phyloP scores from a whole-genome alignment of 2,329 filamentous ascomycete species.

The Cercospora sojina region DNA sequence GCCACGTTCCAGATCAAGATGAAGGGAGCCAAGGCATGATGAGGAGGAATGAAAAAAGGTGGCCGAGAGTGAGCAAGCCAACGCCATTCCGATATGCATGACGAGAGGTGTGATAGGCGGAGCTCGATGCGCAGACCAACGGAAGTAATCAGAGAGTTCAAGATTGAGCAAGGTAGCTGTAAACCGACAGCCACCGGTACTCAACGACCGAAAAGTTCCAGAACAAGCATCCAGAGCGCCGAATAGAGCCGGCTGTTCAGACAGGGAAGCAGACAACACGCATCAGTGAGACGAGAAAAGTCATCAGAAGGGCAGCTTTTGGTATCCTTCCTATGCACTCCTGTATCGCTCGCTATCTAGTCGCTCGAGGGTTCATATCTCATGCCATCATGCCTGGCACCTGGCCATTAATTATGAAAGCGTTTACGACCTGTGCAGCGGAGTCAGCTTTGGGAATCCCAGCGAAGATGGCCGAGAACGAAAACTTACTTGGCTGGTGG shows the following conservation, averaged over 20 bases:
- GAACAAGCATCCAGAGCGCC: neutral
- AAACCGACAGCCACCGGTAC: neutral
- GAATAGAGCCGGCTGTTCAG: neutral
- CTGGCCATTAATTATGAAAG: slow-evolving; percentile 1
- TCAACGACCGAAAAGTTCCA: neutral
- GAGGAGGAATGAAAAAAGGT: neutral
- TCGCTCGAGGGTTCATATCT: slow-evolving; percentile 10
- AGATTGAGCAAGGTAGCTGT: neutral
- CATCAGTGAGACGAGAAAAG: neutral
- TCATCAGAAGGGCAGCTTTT: slow-evolving; percentile 17
- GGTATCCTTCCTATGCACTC: slow-evolving; percentile 18
- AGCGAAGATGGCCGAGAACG: neutral
- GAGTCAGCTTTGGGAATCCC: neutral
- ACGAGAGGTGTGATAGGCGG: neutral
- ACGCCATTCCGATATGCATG: neutral
- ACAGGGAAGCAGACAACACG: neutral
- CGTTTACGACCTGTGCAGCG: neutral
- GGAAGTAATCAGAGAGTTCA: neutral
- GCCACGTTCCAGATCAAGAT: slow-evolving; percentile 97
- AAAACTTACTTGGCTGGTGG: slow-evolving; percentile 73
- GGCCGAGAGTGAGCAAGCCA: neutral
- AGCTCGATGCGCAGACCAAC: neutral
- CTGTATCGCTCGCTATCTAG: slow-evolving; percentile 19
- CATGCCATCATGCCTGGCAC: slow-evolving; percentile 14
- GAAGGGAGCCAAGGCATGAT: slow-evolving; percentile 63